A percentile compares a stretch with the other conserved stretches of the same genome.
Evolutionary conservation across 495 filamentous ascomycete genomes (phyloP).

Genomic region (Elaphomyces granulatus): DNA sequence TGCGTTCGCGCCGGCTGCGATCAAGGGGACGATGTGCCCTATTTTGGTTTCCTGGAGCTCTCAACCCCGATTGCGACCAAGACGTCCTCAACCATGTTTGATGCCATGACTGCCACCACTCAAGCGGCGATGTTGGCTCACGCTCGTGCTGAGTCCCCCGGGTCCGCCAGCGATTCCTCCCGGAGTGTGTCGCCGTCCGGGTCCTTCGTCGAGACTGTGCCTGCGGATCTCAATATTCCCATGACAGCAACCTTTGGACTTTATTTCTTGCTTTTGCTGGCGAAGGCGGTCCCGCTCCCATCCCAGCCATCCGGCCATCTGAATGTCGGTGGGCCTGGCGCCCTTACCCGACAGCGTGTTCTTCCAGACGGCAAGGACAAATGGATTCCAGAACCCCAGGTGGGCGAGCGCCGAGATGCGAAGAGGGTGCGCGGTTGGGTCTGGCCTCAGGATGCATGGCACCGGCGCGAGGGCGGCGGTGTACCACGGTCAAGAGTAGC

Average conservation of each 20-base stretch:
- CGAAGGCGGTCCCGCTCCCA: constrained; percentile 53
- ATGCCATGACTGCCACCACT: no score
- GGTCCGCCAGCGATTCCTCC: constrained; percentile 2
- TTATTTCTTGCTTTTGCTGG: constrained; percentile 74
- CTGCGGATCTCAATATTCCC: constrained; percentile 22
- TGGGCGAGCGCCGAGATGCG: constrained; percentile 69
- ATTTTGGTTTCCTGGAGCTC: constrained; percentile 77
- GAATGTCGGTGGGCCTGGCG: constrained; percentile 70
- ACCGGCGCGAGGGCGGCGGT: constrained; percentile 35
- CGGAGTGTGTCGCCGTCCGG: constrained; percentile 13
- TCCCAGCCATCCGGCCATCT: constrained; percentile 54
- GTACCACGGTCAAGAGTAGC: neutral
- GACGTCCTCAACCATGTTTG: constrained; percentile 16
- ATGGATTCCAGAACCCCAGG: constrained; percentile 78
- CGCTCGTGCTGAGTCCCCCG: constrained; percentile 8
- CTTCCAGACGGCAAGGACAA: constrained; percentile 49
- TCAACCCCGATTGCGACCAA: constrained; percentile 43
- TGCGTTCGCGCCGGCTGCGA: constrained; percentile 70
- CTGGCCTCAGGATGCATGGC: constrained; percentile 58
- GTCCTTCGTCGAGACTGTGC: constrained; percentile 1
- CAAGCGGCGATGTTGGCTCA: constrained; percentile 8
- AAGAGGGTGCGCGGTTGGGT: constrained; percentile 77
- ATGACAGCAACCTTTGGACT: constrained; percentile 59
- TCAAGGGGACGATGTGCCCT: constrained; percentile 47
- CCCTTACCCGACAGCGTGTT: constrained; percentile 57